phyloP scores from a whole-genome alignment of 108 stramenopile genomes.

The Nitzschia putrida region DNA sequence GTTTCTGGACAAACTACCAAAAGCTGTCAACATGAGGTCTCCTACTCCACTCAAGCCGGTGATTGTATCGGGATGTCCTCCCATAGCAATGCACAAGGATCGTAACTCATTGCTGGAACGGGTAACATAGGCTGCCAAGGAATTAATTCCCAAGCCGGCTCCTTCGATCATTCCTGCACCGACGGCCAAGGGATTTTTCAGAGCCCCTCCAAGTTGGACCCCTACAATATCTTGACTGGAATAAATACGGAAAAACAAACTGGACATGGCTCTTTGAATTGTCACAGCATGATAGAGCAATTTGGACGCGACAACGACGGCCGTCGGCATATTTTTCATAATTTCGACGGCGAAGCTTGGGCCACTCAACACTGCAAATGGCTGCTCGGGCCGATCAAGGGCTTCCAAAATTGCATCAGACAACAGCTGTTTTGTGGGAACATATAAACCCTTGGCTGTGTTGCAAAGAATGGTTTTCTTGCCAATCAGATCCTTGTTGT shows the following conservation, averaged over 20 bases:
- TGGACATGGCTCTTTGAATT: constrained; percentile 48
- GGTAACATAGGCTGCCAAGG: constrained; percentile 81
- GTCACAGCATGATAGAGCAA: constrained; percentile 49
- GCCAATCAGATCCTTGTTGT: constrained; percentile 58
- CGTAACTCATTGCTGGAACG: constrained; percentile 73
- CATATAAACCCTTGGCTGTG: constrained; percentile 85
- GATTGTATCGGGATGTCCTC: constrained; percentile 74
- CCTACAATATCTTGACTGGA: constrained; percentile 75
- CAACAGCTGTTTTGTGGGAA: constrained; percentile 59
- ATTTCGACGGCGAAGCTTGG: constrained; percentile 88
- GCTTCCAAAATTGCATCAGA: constrained; percentile 67
- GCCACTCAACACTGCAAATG: constrained; percentile 79
- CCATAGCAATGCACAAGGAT: constrained; percentile 70
- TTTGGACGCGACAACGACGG: constrained; percentile 77
- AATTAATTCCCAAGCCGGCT: constrained; percentile 79
- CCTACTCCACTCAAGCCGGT: constrained; percentile 77
- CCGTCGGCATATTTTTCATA: constrained; percentile 75
- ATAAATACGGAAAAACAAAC: constrained; percentile 68
- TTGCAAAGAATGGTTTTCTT: constrained; percentile 55
- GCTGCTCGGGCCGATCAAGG: constrained; percentile 63
- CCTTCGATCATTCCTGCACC: constrained; percentile 86
- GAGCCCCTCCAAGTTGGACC: constrained; percentile 80
- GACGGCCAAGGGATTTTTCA: constrained; percentile 88
- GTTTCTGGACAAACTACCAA: constrained; percentile 74
- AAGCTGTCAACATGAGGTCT: constrained; percentile 87